A percentile compares a stretch with the other conserved stretches of the same genome.
These are phyloP conservation scores for Ephemerocybe angulata DNA, from an alignment of 768 basidiomycete species.

Conservation along the genomic window DNA sequence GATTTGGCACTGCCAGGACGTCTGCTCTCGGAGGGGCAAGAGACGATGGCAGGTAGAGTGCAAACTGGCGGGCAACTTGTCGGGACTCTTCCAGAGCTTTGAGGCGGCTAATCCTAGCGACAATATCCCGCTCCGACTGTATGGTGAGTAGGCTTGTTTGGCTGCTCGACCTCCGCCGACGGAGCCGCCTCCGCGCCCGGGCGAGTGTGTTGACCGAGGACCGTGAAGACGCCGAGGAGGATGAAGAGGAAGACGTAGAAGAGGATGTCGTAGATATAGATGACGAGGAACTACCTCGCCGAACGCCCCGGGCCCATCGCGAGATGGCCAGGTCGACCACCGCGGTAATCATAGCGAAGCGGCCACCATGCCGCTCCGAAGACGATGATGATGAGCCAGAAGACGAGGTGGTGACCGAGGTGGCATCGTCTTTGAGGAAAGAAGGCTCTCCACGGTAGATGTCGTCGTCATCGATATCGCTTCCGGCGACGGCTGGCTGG, in stretches of 20 bases:
- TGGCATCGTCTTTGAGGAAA: constrained; percentile 28
- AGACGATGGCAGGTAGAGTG: constrained; percentile 56
- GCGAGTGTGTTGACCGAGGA: constrained; percentile 39
- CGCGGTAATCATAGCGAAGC: constrained; percentile 52
- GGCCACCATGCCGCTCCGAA: constrained; percentile 34
- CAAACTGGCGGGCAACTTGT: constrained; percentile 59
- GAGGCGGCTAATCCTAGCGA: constrained; percentile 54
- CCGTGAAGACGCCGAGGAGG: constrained; percentile 39
- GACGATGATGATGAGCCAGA: constrained; percentile 42
- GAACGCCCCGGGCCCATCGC: constrained; percentile 54
- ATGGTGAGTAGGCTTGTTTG: constrained; percentile 47
- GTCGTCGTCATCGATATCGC: constrained; percentile 33
- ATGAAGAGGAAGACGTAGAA: constrained; percentile 40
- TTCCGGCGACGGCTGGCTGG: constrained; percentile 12
- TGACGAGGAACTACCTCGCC: constrained; percentile 36
- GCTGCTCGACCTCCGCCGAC: constrained; percentile 27
- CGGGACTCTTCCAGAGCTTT: constrained; percentile 61
- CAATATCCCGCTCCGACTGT: constrained; percentile 56
- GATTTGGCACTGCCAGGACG: background rate
- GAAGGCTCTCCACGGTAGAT: constrained; percentile 58
- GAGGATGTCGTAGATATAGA: constrained; percentile 42
- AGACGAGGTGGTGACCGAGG: constrained; percentile 37
- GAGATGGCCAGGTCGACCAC: constrained; percentile 69
- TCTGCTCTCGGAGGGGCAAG: constrained; percentile 13
- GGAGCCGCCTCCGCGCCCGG: constrained; percentile 43